Percentiles rank a stretch among this genome's conserved stretches.
phyloP scores from a whole-genome alignment of 441 rosid species.

The Mallotus repandus region DNA sequence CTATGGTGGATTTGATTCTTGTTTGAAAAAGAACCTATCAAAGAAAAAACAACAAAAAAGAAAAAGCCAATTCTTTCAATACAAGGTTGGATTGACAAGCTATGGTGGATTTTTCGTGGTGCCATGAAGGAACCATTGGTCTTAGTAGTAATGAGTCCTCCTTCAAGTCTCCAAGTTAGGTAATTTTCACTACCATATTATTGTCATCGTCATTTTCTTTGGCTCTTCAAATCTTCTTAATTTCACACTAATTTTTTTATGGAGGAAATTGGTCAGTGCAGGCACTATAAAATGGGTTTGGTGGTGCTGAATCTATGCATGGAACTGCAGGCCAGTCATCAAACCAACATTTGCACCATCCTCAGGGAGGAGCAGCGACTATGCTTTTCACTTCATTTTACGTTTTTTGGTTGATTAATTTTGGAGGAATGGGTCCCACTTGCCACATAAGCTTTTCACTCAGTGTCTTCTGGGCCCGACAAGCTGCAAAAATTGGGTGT shows the following conservation, averaged over 20 bases:
- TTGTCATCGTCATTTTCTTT: neutral
- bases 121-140: no score
- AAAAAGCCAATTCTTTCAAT: neutral
- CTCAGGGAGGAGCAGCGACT: slow-evolving; percentile 41
- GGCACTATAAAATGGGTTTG: slow-evolving; percentile 57
- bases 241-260: slow-evolving; percentile 7
- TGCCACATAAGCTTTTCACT: no score
- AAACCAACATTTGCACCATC: slow-evolving; percentile 47
- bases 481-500: no score
- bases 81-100: no score
- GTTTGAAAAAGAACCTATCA: neutral
- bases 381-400: slow-evolving; percentile 18
- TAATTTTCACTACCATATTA: neutral
- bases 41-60: neutral
- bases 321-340: slow-evolving; percentile 31
- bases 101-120: no score
- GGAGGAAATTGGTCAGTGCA: slow-evolving; percentile 51
- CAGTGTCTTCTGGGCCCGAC: no score
- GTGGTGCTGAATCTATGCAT: slow-evolving; percentile 53
- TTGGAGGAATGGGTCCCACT: no score
- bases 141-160: no score
- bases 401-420: no score
- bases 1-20: slow-evolving; percentile 24
- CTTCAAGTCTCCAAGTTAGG: slow-evolving; percentile 22
- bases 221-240: neutral